A percentile compares a stretch with the other conserved stretches of the same genome.
Conservation (phyloP, 2,329 filamentous ascomycete genomes). For the Cladosporium sp. region DNA sequence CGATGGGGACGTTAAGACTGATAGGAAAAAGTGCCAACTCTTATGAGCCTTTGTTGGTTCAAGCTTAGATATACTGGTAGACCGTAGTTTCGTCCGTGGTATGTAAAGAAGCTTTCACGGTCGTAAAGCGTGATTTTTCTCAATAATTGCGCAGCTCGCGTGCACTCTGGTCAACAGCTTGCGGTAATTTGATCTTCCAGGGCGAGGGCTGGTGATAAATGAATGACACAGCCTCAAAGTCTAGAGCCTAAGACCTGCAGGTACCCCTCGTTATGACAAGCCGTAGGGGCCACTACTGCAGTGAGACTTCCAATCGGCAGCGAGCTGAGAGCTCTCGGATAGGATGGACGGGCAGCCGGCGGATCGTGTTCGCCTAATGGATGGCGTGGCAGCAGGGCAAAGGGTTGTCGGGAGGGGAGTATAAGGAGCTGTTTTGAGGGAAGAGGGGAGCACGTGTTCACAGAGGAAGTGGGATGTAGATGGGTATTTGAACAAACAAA, state of each 20-base stretch:
- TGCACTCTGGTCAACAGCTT: background rate
- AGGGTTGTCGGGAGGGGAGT: background rate
- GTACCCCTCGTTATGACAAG: slow-evolving; percentile 8
- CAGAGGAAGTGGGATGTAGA: background rate
- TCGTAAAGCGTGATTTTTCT: too few relatives aligned
- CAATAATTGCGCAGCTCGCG: background rate
- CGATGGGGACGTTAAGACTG: background rate
- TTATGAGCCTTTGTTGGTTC: too few relatives aligned
- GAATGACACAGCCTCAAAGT: slow-evolving; percentile 13
- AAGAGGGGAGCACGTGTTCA: slow-evolving; percentile 1
- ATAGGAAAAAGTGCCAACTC: too few relatives aligned
- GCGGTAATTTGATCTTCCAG: background rate
- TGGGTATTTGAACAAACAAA: slow-evolving; percentile 6
- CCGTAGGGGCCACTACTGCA: slow-evolving; percentile 6
- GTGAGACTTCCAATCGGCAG: slow-evolving; percentile 10
- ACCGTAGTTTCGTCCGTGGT: too few relatives aligned
- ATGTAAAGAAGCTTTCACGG: too few relatives aligned
- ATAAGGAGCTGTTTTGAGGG: background rate
- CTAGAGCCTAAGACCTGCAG: slow-evolving; percentile 10
- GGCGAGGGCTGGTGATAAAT: background rate
- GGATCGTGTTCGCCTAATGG: slow-evolving; percentile 11
- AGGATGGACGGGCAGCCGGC: slow-evolving; percentile 6
- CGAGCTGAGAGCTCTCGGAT: slow-evolving; percentile 1
- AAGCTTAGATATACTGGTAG: too few relatives aligned
- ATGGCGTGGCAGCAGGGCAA: slow-evolving; percentile 1